Percentiles rank a stretch among this genome's conserved stretches.
phyloP scores from a whole-genome alignment of 768 basidiomycete genomes.

The Glaciozyma antarctica region DNA sequence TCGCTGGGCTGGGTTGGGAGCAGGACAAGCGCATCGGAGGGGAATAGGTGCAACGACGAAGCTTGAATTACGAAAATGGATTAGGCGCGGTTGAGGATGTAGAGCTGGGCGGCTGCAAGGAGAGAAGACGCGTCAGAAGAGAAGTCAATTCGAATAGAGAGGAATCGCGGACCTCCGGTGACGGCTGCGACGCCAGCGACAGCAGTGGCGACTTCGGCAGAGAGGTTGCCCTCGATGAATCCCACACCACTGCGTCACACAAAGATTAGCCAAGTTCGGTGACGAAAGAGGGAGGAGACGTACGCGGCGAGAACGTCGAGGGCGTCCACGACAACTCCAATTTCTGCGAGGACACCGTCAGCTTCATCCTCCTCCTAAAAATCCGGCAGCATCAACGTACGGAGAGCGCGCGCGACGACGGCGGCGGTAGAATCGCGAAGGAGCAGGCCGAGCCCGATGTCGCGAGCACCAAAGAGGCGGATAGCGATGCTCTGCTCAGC shows the following conservation, averaged over 20 bases:
- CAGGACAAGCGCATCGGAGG: neutral
- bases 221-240: constrained; percentile 3
- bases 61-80: neutral
- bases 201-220: neutral
- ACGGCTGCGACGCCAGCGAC: neutral
- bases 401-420: constrained; percentile 31
- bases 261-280: neutral
- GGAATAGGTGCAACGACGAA: neutral
- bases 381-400: neutral
- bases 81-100: constrained; percentile 4
- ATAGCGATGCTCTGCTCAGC: constrained; percentile 5
- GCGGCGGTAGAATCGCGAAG: constrained; percentile 32
- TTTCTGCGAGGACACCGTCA: neutral
- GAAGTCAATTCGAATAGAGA: too few species aligned
- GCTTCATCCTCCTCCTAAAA: too few species aligned
- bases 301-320: constrained; percentile 4
- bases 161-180: neutral
- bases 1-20: neutral
- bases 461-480: constrained; percentile 20
- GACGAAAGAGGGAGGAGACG: neutral
- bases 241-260: neutral
- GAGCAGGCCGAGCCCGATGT: constrained; percentile 27
- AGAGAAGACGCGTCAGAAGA: neutral
- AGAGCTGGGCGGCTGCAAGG: constrained; percentile 5
- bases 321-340: neutral